Evolutionary conservation across 176 grass and related monocot genomes (phyloP).

Genomic region (Zea luxurians): DNA sequence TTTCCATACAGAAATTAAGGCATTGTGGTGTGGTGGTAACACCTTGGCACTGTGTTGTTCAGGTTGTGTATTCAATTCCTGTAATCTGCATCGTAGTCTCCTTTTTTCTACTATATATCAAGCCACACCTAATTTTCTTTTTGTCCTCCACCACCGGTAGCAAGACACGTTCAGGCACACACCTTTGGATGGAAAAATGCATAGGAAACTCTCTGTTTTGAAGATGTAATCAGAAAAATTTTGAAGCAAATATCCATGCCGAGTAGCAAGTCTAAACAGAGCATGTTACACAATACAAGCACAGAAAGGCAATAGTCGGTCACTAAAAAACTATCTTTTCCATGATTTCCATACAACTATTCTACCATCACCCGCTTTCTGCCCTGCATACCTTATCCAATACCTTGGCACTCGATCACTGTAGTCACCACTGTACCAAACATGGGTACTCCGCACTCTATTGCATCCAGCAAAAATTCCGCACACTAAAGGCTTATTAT

Average conservation of each 20-base stretch:
- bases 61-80: no score
- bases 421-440: neutral
- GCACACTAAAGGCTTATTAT: neutral
- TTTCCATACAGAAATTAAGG: no score
- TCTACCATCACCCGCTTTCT: neutral
- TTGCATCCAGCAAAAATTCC: neutral
- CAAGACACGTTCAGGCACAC: neutral
- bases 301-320: neutral
- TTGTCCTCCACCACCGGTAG: no score
- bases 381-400: slow-evolving; percentile 29
- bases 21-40: no score
- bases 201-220: slow-evolving; percentile 5
- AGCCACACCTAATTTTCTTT: no score
- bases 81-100: no score
- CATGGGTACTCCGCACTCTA: neutral
- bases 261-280: neutral
- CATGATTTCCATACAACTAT: neutral
- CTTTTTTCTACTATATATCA: no score
- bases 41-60: no score
- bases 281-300: neutral
- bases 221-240: slow-evolving; percentile 11
- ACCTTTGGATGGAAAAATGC: slow-evolving; percentile 3
- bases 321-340: neutral
- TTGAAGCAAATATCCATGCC: neutral
- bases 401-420: slow-evolving; percentile 5